These are phyloP conservation scores for Termitomyces sp. DNA, from an alignment of 768 basidiomycete genomes.

Conservation along the genomic window DNA sequence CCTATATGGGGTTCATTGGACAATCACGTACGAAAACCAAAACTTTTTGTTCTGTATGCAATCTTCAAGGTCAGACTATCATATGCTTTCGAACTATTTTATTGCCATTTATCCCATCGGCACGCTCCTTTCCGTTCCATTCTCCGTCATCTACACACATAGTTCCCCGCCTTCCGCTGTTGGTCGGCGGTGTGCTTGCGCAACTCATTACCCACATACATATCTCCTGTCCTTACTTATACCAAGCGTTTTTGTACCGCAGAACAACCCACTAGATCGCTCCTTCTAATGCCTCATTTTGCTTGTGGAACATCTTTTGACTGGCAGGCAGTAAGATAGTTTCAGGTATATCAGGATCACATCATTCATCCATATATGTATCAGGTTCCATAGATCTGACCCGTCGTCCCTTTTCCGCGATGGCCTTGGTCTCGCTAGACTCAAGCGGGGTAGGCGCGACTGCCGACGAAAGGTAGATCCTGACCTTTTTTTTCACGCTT, in stretches of 20 bases:
- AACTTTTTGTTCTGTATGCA: slow-evolving; percentile 16
- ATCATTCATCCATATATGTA: background rate
- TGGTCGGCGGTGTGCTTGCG: background rate
- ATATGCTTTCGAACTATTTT: slow-evolving; percentile 25
- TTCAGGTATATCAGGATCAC: background rate
- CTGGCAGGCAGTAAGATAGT: too few relatives aligned
- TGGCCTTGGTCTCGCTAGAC: background rate
- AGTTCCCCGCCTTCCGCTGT: slow-evolving; percentile 4
- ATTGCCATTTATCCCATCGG: slow-evolving; percentile 21
- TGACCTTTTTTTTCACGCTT: background rate
- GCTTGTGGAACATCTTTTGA: background rate
- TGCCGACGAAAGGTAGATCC: background rate
- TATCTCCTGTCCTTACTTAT: slow-evolving; percentile 19
- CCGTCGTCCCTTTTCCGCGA: background rate
- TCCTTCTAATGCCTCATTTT: slow-evolving; percentile 10
- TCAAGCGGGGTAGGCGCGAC: background rate
- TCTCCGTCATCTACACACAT: slow-evolving; percentile 15
- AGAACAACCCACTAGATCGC: slow-evolving; percentile 18
- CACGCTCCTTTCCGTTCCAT: slow-evolving; percentile 10
- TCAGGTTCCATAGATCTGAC: background rate
- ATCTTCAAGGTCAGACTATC: slow-evolving; percentile 12
- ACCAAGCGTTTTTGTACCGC: slow-evolving; percentile 17
- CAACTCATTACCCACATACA: background rate
- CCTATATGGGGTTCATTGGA: slow-evolving; percentile 7
- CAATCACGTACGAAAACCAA: slow-evolving; percentile 5